Evolutionary conservation across 2,329 filamentous ascomycete genomes (phyloP).

Genomic region (Sporothrix dimorphospora): DNA sequence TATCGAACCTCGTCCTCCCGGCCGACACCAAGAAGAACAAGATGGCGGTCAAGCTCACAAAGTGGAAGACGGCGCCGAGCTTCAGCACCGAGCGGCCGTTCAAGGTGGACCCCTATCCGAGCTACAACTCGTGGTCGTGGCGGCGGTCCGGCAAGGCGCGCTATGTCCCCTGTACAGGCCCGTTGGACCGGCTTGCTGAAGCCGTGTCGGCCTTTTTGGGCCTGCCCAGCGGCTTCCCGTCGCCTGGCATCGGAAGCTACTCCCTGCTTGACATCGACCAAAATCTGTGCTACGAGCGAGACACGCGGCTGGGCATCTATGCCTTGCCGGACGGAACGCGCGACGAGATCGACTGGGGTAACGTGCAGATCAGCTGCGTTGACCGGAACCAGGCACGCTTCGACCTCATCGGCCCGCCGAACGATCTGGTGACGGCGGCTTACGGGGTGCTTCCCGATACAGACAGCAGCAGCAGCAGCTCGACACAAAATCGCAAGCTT

Average conservation of each 20-base stretch:
- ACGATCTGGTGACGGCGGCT: conserved; percentile 46
- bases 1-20: conserved; percentile 50
- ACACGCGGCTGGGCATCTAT: conserved; percentile 72
- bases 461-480: background rate
- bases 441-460: conserved; percentile 20
- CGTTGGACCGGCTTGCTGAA: conserved; percentile 60
- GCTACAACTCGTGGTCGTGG: conserved; percentile 68
- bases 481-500: background rate
- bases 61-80: conserved; percentile 34
- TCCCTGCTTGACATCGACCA: conserved; percentile 62
- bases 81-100: conserved; percentile 55
- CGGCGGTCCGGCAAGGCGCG: conserved; percentile 55
- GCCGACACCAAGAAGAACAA: conserved; percentile 42
- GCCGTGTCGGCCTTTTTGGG: conserved; percentile 69
- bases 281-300: conserved; percentile 68
- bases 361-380: conserved; percentile 68
- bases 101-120: conserved; percentile 71
- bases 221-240: conserved; percentile 60
- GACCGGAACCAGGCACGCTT: conserved; percentile 69
- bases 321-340: conserved; percentile 60
- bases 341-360: conserved; percentile 70
- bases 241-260: conserved; percentile 65
- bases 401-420: conserved; percentile 48
- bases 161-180: conserved; percentile 67
- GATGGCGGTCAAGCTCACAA: conserved; percentile 39